Percentiles rank a stretch among this genome's conserved stretches.
These are phyloP conservation scores for Piedraia hortae DNA, from an alignment of 2,329 filamentous ascomycete genomes.

Conservation along the genomic window DNA sequence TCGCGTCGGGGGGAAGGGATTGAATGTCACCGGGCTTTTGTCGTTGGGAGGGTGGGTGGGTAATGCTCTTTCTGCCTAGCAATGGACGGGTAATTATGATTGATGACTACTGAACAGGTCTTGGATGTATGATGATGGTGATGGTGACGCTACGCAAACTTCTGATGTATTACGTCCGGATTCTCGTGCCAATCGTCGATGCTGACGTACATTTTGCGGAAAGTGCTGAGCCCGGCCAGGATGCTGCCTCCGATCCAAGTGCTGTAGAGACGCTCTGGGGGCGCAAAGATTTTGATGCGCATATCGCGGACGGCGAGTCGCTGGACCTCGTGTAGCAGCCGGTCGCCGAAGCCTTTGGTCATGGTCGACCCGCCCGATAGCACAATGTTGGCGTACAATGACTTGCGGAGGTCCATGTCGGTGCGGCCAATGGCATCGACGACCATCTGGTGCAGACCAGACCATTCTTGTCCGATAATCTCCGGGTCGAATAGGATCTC, in stretches of 20 bases:
- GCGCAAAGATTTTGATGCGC: slow-evolving; percentile 97
- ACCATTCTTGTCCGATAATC: slow-evolving; percentile 87
- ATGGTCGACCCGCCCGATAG: slow-evolving; percentile 86
- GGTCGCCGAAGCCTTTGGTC: slow-evolving; percentile 88
- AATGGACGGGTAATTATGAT: no score
- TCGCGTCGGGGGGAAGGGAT: no score
- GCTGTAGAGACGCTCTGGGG: slow-evolving; percentile 90
- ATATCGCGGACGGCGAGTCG: slow-evolving; percentile 90
- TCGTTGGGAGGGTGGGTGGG: no score
- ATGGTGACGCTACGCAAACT: slow-evolving; percentile 45
- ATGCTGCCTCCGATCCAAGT: slow-evolving; percentile 99
- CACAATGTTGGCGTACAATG: slow-evolving; percentile 87
- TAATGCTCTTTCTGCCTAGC: no score
- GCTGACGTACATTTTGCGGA: slow-evolving; percentile 99
- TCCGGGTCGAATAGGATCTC: slow-evolving; percentile 97
- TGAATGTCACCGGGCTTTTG: no score
- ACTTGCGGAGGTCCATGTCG: slow-evolving; percentile 82
- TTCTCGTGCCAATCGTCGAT: slow-evolving; percentile 99
- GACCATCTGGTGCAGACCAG: slow-evolving; percentile 90
- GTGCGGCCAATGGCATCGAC: slow-evolving; percentile 88
- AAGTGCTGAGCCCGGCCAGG: slow-evolving; percentile 83
- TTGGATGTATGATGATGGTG: no score
- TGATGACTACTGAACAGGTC: no score
- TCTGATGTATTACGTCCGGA: slow-evolving; percentile 93
- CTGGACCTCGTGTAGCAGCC: slow-evolving; percentile 76